These are phyloP conservation scores for Hagleromyces aurorensis DNA, from an alignment of 805 yeast species.

Conservation along the genomic window DNA sequence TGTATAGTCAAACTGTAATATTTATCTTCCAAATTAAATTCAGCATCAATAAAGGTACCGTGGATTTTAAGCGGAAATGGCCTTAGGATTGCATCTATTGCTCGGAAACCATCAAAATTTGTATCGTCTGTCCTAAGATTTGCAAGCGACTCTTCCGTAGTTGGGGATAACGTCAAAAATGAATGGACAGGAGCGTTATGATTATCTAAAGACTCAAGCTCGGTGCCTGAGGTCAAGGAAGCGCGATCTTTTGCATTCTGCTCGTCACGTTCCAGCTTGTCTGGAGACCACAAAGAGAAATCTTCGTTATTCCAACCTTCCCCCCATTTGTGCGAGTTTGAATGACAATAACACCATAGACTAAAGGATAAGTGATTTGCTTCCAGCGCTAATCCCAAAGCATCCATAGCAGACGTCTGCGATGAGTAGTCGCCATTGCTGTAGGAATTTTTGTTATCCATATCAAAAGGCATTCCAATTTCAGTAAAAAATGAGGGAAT, in stretches of 20 bases:
- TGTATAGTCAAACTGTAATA: conserved; percentile 42
- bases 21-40: conserved; percentile 47
- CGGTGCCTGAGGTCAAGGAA: neutral
- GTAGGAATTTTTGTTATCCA: conserved; percentile 76
- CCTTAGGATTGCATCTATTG: conserved; percentile 63
- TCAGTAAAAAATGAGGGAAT: conserved; percentile 81
- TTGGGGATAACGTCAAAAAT: conserved; percentile 3
- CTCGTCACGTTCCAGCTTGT: conserved; percentile 34
- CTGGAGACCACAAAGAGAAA: conserved; percentile 76
- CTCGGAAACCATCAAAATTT: conserved; percentile 53
- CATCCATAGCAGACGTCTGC: conserved; percentile 81
- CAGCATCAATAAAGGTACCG: conserved; percentile 49
- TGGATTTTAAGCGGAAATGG: conserved; percentile 63
- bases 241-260: conserved; percentile 2
- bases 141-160: conserved; percentile 9
- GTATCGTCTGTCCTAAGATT: conserved; percentile 5
- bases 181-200: conserved; percentile 3
- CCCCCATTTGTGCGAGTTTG: conserved; percentile 77
- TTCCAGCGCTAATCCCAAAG: conserved; percentile 71
- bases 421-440: conserved; percentile 55
- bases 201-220: neutral
- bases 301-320: conserved; percentile 94
- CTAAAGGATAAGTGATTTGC: conserved; percentile 64
- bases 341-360: conserved; percentile 76
- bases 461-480: conserved; percentile 96